These are phyloP conservation scores for Coleophoma eucalyptorum DNA, from an alignment of 2,329 filamentous ascomycete genomes.

Conservation along the genomic window DNA sequence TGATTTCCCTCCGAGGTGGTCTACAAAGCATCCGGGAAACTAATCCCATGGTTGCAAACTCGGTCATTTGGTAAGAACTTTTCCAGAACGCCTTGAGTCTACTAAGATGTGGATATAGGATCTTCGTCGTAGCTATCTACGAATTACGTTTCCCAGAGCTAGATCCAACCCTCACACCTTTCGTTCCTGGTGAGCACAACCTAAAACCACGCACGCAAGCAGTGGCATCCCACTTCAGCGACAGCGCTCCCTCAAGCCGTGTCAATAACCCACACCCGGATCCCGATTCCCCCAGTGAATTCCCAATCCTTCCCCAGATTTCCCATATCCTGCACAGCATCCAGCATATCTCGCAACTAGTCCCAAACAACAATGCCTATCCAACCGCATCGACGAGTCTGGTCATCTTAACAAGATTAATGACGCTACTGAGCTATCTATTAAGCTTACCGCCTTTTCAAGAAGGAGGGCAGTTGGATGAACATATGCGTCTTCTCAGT, in stretches of 20 bases:
- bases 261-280: not conserved
- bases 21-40: constrained; percentile 3
- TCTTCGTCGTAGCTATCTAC: constrained; percentile 8
- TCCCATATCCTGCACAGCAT: constrained; percentile 4
- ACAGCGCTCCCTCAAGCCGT: not conserved
- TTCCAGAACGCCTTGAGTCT: not conserved
- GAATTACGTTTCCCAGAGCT: constrained; percentile 7
- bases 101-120: constrained; percentile 1
- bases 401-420: constrained; percentile 9
- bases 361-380: constrained; percentile 5
- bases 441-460: constrained; percentile 4
- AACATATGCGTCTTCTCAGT: not conserved
- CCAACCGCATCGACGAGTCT: constrained; percentile 6
- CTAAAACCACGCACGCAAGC: not conserved
- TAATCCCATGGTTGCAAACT: constrained; percentile 8
- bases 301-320: not conserved
- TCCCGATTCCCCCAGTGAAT: not conserved
- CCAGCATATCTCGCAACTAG: constrained; percentile 10
- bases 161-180: constrained; percentile 4
- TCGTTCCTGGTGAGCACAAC: constrained; percentile 4
- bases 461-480: not conserved
- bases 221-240: constrained; percentile 6
- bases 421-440: constrained; percentile 8
- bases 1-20: constrained; percentile 9
- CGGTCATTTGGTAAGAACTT: constrained; percentile 4